A percentile compares a stretch with the other conserved stretches of the same genome.
Evolutionary conservation across 768 basidiomycete genomes (phyloP).

Genomic region (Naganishia randhawae): DNA sequence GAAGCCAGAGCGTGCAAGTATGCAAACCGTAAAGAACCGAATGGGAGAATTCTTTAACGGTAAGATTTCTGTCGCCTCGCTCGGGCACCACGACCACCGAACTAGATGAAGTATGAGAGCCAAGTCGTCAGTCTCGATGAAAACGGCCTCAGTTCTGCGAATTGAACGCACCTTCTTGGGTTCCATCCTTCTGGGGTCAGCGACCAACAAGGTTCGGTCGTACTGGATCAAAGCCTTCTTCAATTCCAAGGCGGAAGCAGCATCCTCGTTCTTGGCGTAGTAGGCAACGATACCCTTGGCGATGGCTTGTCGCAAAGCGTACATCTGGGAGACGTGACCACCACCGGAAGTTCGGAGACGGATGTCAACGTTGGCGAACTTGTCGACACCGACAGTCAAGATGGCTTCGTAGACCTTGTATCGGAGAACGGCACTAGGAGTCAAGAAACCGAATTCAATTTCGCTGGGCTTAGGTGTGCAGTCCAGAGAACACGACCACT

Average conservation of each 20-base stretch:
- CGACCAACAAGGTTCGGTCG: conserved; percentile 62
- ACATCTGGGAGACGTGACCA: conserved; percentile 98
- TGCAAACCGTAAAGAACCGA: conserved; percentile 20
- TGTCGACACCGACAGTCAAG: conserved; percentile 85
- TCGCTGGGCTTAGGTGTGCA: not conserved
- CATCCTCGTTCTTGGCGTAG: conserved; percentile 98
- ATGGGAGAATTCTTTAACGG: conserved; percentile 32
- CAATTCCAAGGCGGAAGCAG: conserved; percentile 91
- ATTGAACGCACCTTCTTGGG: conserved; percentile 69
- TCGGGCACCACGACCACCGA: conserved; percentile 96
- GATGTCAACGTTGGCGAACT: conserved; percentile 83
- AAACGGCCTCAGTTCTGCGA: not conserved
- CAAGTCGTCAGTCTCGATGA: too few species aligned
- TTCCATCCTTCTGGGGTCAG: conserved; percentile 78
- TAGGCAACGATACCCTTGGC: conserved; percentile 89
- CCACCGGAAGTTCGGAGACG: conserved; percentile 97
- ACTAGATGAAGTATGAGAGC: conserved; percentile 49
- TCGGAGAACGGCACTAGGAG: conserved; percentile 66
- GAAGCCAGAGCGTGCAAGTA: not conserved
- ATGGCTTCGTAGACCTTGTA: conserved; percentile 98
- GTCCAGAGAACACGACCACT: conserved; percentile 30
- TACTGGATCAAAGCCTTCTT: conserved; percentile 97
- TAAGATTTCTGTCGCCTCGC: conserved; percentile 89
- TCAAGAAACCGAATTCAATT: not conserved
- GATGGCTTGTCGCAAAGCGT: conserved; percentile 98